Conservation (phyloP, 129 eudicot genomes). For the Deinandra increscens region DNA sequence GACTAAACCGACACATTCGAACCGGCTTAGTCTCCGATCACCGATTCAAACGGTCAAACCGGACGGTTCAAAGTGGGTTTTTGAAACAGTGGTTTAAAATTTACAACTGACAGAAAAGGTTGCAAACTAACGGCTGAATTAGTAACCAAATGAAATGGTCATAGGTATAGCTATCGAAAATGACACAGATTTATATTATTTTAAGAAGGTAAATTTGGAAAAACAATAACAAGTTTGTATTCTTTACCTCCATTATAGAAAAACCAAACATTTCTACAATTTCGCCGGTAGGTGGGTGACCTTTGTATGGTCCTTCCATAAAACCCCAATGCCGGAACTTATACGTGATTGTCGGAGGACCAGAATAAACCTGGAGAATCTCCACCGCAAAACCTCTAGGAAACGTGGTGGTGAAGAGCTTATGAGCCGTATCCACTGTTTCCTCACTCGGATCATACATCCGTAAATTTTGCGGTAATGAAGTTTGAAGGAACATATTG, state of each 20-base stretch:
- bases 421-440: background rate
- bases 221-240: background rate
- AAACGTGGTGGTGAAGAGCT: constrained; percentile 11
- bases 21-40: no score
- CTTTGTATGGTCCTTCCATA: constrained; percentile 34
- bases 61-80: no score
- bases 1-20: no score
- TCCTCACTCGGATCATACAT: constrained; percentile 9
- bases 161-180: no score
- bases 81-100: no score
- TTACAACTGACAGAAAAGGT: background rate
- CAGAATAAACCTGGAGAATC: background rate
- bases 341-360: constrained; percentile 34
- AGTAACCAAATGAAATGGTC: no score
- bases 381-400: constrained; percentile 13
- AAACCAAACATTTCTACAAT: constrained; percentile 57
- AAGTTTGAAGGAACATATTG: constrained; percentile 3
- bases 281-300: constrained; percentile 64
- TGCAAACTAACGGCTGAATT: background rate
- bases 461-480: background rate
- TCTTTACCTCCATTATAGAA: constrained; percentile 38
- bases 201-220: background rate
- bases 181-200: no score
- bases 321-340: constrained; percentile 39
- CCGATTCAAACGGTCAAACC: no score